Base-by-base conservation (phyloP, 2,329 filamentous ascomycete genomes). In the Aspergillus ustus region DNA sequence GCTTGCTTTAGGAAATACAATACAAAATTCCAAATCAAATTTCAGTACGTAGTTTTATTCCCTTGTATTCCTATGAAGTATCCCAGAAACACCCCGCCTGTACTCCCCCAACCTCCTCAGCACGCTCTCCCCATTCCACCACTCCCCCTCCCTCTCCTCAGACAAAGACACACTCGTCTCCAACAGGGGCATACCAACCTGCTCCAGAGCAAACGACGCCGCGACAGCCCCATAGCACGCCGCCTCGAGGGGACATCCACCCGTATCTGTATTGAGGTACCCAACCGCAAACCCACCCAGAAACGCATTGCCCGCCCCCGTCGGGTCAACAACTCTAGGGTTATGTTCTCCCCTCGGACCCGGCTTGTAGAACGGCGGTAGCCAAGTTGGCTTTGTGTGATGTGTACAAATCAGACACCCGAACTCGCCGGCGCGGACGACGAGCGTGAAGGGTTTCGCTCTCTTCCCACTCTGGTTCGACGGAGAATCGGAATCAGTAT, bases 261-360 rank as follows among this genome's bases (percentile, higher is more conserved):
- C 44, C 0, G 67, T 69, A 13, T 63, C 57, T 0, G 67, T 69
- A 13, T 63, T 57, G 22, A 67, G 51, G 29, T 73, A 70, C 4
- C 72, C 70, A 15, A 74, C 59, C 3, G 69, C 63, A 54, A 72
- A 72, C 1, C 71, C 75, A 7, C 75, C 75, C 4, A 78, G 63
- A 48, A 78, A 77, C 0, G 75, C 69, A 57, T 78, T 78, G 3
- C 76, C 75, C 0, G 73, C 76, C 1, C 76, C 74, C 28, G 76
- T 78, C 1, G 75, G 66, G 58, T 78, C 76, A 20, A 77, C 65
- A 0, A 78, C 66, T 15, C 63, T 68, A 5, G 31, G 17, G 19
- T 60, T n/a, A 6, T 51, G 37, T 3, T 52, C 40, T 4, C 34
- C 34, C 8, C 15, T 11, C 34, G 34, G 46, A 20, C 7, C 50